Evolutionary conservation across 352 stramenopile species (phyloP).

Genomic region (Pythium periplocum): DNA sequence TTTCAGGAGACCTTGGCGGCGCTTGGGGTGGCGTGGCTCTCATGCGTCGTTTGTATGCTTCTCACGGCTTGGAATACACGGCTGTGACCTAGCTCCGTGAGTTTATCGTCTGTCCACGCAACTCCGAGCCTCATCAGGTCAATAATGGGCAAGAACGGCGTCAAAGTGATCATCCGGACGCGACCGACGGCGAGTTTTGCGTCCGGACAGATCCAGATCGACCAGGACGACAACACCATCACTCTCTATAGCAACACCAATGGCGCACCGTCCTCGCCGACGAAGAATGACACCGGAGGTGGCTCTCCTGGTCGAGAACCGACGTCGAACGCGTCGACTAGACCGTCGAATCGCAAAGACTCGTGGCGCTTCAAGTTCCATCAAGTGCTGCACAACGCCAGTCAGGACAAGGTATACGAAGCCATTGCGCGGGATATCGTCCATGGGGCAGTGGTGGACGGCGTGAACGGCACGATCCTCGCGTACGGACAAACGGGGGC

Average conservation of each 20-base stretch:
- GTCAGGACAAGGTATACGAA: slow-evolving; percentile 89
- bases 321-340: slow-evolving; percentile 6
- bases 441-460: slow-evolving; percentile 79
- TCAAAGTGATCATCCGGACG: slow-evolving; percentile 85
- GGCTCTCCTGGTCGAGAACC: slow-evolving; percentile 8
- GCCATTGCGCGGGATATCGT: slow-evolving; percentile 87
- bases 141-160: slow-evolving; percentile 50
- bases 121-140: too few relatives aligned
- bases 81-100: too few relatives aligned
- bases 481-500: slow-evolving; percentile 87
- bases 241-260: slow-evolving; percentile 35
- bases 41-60: too few relatives aligned
- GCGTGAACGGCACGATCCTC: slow-evolving; percentile 87
- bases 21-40: too few relatives aligned
- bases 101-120: too few relatives aligned
- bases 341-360: slow-evolving; percentile 72
- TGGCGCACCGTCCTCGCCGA: slow-evolving; percentile 17
- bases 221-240: slow-evolving; percentile 71
- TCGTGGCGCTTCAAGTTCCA: slow-evolving; percentile 90
- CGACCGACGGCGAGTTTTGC: slow-evolving; percentile 74
- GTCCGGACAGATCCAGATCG: slow-evolving; percentile 71
- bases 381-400: slow-evolving; percentile 90
- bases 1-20: too few relatives aligned
- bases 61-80: too few relatives aligned
- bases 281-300: slow-evolving; percentile 18